Evolutionary conservation across 2,329 filamentous ascomycete species (phyloP).

Genomic region (Paramyrothecium roridum): DNA sequence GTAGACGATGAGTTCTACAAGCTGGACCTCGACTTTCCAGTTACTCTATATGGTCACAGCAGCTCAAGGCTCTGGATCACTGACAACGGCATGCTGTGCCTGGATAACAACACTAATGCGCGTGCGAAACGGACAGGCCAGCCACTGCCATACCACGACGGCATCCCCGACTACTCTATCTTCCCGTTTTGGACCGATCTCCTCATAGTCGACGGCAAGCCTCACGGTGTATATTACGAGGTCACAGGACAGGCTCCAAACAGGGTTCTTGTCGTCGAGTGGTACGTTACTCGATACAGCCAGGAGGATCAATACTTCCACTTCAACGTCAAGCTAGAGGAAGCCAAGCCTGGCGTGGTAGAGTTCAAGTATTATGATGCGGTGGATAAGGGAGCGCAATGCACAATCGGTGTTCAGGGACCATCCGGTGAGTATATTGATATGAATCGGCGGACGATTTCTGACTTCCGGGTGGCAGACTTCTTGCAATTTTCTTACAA

Average conservation of each 20-base stretch:
- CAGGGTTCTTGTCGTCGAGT: neutral
- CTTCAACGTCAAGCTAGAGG: neutral
- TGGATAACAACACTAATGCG: neutral
- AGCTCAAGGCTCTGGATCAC: constrained; percentile 1
- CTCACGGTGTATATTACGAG: neutral
- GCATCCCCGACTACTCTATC: constrained; percentile 2
- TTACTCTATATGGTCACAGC: neutral
- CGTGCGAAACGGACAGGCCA: neutral
- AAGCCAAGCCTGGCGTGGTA: neutral
- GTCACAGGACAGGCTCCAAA: constrained; percentile 1
- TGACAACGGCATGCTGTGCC: neutral
- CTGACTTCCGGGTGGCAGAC: neutral
- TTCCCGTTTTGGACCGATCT: neutral
- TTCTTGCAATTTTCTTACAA: neutral
- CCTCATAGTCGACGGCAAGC: neutral
- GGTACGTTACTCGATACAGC: neutral
- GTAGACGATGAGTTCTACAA: neutral
- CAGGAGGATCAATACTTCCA: constrained; percentile 2
- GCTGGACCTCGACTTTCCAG: neutral
- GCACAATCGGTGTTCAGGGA: constrained; percentile 1
- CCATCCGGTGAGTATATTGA: neutral
- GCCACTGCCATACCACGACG: neutral
- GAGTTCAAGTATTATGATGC: neutral
- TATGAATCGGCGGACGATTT: neutral
- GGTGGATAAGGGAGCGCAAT: neutral